Evolutionary conservation across 2,329 filamentous ascomycete genomes (phyloP).

Genomic region (Periconia sp.): DNA sequence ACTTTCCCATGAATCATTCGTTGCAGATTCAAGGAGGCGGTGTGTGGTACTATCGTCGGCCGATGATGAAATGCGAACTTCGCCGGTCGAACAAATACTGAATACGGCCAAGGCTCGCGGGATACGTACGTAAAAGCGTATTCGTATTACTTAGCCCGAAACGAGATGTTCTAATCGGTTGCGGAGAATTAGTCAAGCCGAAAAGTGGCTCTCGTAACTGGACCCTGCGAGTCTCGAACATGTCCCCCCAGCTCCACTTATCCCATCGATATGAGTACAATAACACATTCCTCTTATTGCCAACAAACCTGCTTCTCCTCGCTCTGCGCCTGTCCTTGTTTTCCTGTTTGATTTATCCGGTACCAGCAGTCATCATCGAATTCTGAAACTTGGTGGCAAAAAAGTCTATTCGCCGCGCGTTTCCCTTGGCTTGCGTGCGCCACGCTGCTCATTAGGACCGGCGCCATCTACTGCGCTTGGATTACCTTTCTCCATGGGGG

Average conservation of each 20-base stretch:
- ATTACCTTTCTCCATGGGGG: background rate
- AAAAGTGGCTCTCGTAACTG: background rate
- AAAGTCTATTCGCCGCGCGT: constrained; percentile 3
- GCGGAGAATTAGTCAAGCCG: background rate
- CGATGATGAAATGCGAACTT: no score
- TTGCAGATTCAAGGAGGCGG: no score
- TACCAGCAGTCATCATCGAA: constrained; percentile 1
- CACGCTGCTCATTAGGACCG: background rate
- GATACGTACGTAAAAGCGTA: background rate
- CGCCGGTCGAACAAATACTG: no score
- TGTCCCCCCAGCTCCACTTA: background rate
- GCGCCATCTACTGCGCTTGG: background rate
- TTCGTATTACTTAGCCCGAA: background rate
- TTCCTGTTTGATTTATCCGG: background rate
- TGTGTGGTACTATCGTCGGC: no score
- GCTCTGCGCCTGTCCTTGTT: background rate
- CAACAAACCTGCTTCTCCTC: background rate
- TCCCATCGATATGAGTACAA: background rate
- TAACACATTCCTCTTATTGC: background rate
- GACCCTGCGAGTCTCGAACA: background rate
- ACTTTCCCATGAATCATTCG: no score
- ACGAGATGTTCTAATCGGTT: background rate
- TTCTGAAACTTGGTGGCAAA: constrained; percentile 1
- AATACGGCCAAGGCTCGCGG: no score
- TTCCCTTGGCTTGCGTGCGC: constrained; percentile 9